Evolutionary conservation across 2,329 filamentous ascomycete species (phyloP).

Genomic region (Nemania bipapillata): DNA sequence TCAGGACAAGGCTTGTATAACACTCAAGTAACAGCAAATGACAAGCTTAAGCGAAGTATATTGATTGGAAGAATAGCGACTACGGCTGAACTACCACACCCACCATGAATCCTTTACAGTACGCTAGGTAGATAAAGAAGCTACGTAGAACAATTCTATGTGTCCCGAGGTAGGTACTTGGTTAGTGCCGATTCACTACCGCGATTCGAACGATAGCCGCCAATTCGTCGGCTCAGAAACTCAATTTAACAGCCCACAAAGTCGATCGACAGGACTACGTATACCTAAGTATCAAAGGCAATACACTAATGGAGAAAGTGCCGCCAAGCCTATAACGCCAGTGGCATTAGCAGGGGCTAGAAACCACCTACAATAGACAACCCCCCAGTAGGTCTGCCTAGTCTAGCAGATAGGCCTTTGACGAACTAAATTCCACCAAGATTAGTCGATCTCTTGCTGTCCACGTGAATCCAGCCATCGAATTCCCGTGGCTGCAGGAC

Average conservation of each 20-base stretch:
- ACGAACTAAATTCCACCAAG: not conserved
- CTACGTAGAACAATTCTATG: not conserved
- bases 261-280: not conserved
- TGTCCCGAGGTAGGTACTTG: not conserved
- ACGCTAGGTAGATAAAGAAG: not conserved
- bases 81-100: not conserved
- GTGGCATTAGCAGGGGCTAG: not conserved
- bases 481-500: not conserved
- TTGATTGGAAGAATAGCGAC: not conserved
- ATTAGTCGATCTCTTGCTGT: not conserved
- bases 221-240: not conserved
- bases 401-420: not conserved
- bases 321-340: slow-evolving; percentile 3
- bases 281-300: not conserved
- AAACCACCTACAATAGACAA: not conserved
- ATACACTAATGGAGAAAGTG: not conserved
- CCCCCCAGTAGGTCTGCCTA: not conserved
- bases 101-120: no score
- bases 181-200: not conserved
- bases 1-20: not conserved
- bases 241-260: not conserved
- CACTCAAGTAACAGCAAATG: not conserved
- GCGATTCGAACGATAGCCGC: not conserved
- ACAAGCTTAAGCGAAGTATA: not conserved
- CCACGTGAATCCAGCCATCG: slow-evolving; percentile 1